Evolutionary conservation across 228 moss, liverwort and hornwort species (phyloP).

Genomic region (Sphagnum fallax): DNA sequence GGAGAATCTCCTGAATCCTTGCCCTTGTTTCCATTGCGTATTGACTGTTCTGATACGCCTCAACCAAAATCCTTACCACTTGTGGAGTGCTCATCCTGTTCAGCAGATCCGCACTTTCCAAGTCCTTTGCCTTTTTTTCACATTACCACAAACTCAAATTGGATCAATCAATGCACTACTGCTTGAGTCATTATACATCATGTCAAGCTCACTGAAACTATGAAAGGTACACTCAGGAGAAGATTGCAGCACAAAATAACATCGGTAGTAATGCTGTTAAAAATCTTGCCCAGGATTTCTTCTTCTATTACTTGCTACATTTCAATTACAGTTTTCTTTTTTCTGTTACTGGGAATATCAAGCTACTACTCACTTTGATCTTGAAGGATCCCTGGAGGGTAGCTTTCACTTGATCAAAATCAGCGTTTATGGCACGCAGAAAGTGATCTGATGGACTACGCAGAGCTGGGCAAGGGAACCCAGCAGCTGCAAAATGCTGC

Average conservation of each 20-base stretch:
- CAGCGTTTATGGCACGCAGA: conserved; percentile 47
- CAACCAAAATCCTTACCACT: conserved; percentile 41
- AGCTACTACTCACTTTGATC: conserved; percentile 25
- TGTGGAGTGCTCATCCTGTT: conserved; percentile 50
- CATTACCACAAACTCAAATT: neutral
- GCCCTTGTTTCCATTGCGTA: conserved; percentile 39
- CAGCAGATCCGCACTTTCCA: conserved; percentile 39
- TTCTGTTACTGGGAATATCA: neutral
- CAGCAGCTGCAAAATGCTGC: conserved; percentile 48
- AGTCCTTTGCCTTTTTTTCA: conserved; percentile 13
- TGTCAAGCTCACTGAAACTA: neutral
- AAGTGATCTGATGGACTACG: conserved; percentile 62
- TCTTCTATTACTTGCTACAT: neutral
- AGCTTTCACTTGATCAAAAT: conserved; percentile 53
- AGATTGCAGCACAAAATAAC: neutral
- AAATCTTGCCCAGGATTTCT: neutral
- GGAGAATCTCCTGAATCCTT: conserved; percentile 41
- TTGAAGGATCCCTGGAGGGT: conserved; percentile 50
- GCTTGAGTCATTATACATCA: neutral
- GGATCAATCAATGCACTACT: neutral
- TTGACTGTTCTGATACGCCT: conserved; percentile 41
- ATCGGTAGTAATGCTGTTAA: neutral
- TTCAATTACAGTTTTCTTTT: no score
- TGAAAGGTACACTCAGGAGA: neutral
- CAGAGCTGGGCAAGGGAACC: conserved; percentile 47